Evolutionary conservation across 768 basidiomycete genomes (phyloP).

Genomic region (Tylopilus rubrobrunneus): DNA sequence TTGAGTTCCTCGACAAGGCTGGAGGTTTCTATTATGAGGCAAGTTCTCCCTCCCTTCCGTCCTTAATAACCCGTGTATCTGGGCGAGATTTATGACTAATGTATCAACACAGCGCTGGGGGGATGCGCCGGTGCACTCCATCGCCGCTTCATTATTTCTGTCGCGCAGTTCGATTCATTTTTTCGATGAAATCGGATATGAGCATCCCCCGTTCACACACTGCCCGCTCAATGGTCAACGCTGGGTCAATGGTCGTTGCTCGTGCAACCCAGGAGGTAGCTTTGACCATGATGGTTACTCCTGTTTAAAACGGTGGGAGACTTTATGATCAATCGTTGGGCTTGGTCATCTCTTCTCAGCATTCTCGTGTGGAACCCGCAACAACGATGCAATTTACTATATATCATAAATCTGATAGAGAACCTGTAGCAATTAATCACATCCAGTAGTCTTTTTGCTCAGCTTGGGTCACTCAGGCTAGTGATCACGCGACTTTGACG

Average conservation of each 20-base stretch:
- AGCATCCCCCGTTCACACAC: constrained; percentile 27
- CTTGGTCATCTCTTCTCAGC: too few relatives aligned
- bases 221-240: constrained; percentile 19
- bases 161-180: constrained; percentile 89
- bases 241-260: constrained; percentile 23
- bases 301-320: constrained; percentile 22
- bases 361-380: not conserved
- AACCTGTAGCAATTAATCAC: not conserved
- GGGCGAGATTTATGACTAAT: not conserved
- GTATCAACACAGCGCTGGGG: constrained; percentile 69
- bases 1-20: constrained; percentile 70
- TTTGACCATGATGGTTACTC: constrained; percentile 31
- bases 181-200: constrained; percentile 79
- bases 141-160: constrained; percentile 87
- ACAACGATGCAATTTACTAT: not conserved
- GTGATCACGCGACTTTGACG: too few relatives aligned
- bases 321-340: not conserved
- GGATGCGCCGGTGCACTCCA: constrained; percentile 88
- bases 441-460: not conserved
- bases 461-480: too few relatives aligned
- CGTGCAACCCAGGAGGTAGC: constrained; percentile 18
- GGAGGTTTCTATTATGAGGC: constrained; percentile 93
- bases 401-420: not conserved
- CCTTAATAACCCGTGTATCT: not conserved
- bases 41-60: not conserved